Percentiles rank a stretch among this genome's conserved stretches.
Conservation (phyloP, 108 stramenopile species). For the Schizochytrium sp. region DNA sequence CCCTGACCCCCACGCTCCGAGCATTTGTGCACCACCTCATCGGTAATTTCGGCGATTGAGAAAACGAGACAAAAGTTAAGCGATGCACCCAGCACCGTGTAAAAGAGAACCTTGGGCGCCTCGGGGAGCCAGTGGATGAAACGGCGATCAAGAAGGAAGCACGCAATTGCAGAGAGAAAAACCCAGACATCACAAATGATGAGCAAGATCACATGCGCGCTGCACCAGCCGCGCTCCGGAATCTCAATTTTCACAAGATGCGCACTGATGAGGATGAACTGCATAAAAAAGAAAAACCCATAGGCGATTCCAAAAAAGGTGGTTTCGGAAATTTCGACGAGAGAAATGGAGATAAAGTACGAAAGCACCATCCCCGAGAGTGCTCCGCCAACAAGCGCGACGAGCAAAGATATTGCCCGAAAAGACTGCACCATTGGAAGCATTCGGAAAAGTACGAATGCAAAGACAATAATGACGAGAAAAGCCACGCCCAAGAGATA, state of each 20-base stretch:
- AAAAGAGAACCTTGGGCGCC: neutral
- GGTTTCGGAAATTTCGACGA: conserved; percentile 11
- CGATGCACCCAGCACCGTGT: neutral
- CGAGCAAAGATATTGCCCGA: neutral
- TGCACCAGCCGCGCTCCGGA: neutral
- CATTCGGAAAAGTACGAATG: neutral
- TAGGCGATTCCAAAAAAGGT: neutral
- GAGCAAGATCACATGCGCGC: neutral
- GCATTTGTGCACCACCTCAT: neutral
- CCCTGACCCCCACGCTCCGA: neutral
- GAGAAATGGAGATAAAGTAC: neutral
- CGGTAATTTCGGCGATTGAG: neutral
- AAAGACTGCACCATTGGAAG: neutral
- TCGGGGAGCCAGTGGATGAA: neutral
- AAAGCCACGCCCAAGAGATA: neutral
- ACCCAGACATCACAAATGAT: neutral
- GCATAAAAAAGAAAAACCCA: neutral
- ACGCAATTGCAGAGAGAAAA: neutral
- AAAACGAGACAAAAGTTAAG: neutral
- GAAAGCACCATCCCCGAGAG: neutral
- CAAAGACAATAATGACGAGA: neutral
- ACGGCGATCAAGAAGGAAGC: neutral
- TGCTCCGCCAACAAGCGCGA: neutral
- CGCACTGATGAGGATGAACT: neutral
- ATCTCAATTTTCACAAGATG: neutral